A percentile compares a stretch with the other conserved stretches of the same genome.
Conservation (phyloP, 192 early-diverging fungal genomes). For the Chytriomyces hyalinus region DNA sequence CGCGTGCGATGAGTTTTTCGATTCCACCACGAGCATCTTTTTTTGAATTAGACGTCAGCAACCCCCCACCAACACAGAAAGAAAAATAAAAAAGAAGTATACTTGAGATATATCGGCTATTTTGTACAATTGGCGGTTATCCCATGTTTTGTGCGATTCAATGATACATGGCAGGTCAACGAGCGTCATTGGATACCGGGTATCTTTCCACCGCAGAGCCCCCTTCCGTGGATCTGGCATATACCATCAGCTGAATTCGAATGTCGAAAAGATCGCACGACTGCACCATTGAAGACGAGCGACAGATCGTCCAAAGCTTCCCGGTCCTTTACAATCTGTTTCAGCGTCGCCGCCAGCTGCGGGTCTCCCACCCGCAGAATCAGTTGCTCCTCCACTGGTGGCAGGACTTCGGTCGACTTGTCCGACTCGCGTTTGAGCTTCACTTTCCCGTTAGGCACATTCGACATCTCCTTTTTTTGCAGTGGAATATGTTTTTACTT, state of each 20-base stretch:
- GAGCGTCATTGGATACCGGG: conserved; percentile 66
- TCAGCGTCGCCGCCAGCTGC: conserved; percentile 46
- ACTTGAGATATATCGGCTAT: conserved; percentile 86
- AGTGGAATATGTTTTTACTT: no score
- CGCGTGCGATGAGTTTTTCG: conserved; percentile 21
- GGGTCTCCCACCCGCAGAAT: conserved; percentile 72
- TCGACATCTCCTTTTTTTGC: background rate
- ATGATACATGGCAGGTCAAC: conserved; percentile 86
- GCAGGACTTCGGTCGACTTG: conserved; percentile 11
- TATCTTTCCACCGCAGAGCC: conserved; percentile 58
- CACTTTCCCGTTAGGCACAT: conserved; percentile 22
- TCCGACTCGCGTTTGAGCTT: conserved; percentile 33
- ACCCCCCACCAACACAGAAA: background rate
- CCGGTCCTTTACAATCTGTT: conserved; percentile 55
- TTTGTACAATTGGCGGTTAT: conserved; percentile 86
- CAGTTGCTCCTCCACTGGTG: conserved; percentile 82
- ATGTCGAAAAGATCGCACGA: background rate
- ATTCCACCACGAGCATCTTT: conserved; percentile 64
- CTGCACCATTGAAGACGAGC: conserved; percentile 42
- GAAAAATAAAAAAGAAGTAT: background rate
- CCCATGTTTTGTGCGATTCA: conserved; percentile 85
- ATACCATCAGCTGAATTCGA: background rate
- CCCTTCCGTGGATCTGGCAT: conserved; percentile 56
- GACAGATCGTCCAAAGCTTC: conserved; percentile 54
- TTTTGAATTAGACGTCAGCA: background rate